A percentile compares a stretch with the other conserved stretches of the same genome.
These are phyloP conservation scores for Phyllostachys edulis DNA, from an alignment of 176 grass and related monocot genomes.

Conservation along the genomic window DNA sequence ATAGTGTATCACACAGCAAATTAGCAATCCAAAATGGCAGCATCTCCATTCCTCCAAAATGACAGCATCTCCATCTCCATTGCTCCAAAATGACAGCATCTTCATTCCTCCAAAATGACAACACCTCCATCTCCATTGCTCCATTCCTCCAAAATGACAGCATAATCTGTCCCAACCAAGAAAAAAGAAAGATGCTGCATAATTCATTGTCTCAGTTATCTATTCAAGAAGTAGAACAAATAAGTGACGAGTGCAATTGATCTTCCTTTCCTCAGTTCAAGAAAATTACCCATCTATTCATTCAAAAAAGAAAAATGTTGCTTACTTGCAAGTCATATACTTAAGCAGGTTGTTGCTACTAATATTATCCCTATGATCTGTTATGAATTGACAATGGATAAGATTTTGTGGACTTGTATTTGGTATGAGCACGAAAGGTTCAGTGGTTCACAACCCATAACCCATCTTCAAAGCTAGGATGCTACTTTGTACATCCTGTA, in stretches of 20 bases:
- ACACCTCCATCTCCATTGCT: no score
- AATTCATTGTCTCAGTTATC: constrained; percentile 1
- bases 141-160: no score
- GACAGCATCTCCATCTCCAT: no score
- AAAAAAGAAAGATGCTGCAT: background rate
- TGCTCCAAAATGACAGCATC: no score
- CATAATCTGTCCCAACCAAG: no score
- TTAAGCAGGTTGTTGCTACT: constrained; percentile 17
- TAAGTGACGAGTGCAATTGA: background rate
- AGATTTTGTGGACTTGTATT: constrained; percentile 8
- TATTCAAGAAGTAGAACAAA: background rate
- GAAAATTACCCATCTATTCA: background rate
- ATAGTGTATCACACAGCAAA: no score
- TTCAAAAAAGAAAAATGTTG: background rate
- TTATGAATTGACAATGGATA: background rate
- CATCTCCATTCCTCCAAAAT: no score
- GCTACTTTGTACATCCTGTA: background rate
- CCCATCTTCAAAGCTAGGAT: constrained; percentile 8
- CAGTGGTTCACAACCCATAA: background rate
- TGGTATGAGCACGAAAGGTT: constrained; percentile 1
- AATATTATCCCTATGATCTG: background rate
- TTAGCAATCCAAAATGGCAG: no score
- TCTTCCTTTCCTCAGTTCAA: constrained; percentile 17
- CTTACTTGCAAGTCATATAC: background rate
- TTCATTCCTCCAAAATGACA: no score